Evolutionary conservation across 345 rosid species (phyloP), one percentile per base, ranked within the genome.

Genomic region (Mangifera indica): DNA sequence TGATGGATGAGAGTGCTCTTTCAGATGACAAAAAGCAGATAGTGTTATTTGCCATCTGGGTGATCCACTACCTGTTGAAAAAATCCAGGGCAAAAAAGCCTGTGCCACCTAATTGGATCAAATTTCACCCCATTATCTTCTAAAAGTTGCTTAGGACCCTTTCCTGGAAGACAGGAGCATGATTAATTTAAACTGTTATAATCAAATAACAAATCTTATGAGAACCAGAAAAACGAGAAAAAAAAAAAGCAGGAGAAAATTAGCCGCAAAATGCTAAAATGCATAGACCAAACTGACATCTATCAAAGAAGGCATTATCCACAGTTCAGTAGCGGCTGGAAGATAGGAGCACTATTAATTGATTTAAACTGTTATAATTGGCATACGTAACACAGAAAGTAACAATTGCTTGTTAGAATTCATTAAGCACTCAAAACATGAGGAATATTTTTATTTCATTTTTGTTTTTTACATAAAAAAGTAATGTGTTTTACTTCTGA

Each of bases 21-120:
- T 87, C 60, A 69, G 76, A 49, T 83, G 86, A 44, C 63, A 83
- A 79, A 96, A 79, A 66, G 98, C 98, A 71, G 85, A 78, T 17
- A 93, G 80, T 32, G 98, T 91, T 69, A 82, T 95, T 67, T 86
- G 81, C 98, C 98, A 93, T 46, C 98, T 98, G 66, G 96, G 89
- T 69, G 76, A 78, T 55, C 84, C 78, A 53, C 79, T 76, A 57
- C 84, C 79, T 26, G 80, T 61, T 77, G 97, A 80, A 73, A 80
- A 72, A 84, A 93, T 91, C 99, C 99, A 91, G 22, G 96, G 81
- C 99, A 93, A 80, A 89, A 96, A 79, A 87, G 93, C 56, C 97
- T 81, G 77, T 91, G 98, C 84, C 91, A 98, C 76, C 89, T 85
- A 72, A 91, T 81, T 40, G 95, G 96, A 82, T 96, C 97, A 78